Percentiles rank a stretch among this genome's conserved stretches.
Conservation (phyloP, 2,329 filamentous ascomycete species). For the Bipolaris gigantea region DNA sequence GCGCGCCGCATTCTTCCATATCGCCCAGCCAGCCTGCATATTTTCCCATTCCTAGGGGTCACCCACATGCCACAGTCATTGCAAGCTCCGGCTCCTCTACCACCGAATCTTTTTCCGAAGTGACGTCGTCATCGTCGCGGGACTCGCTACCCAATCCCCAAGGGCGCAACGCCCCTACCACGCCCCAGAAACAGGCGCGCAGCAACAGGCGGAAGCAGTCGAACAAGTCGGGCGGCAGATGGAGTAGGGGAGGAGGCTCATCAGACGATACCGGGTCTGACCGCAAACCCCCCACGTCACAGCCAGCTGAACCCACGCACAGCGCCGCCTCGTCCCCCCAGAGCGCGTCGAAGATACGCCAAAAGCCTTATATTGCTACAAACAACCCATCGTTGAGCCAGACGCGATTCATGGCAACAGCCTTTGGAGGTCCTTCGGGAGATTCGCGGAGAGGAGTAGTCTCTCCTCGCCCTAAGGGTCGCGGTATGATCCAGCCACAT, state of each 20-base stretch:
- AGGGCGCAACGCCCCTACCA: conserved; percentile 25
- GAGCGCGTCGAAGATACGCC: conserved; percentile 22
- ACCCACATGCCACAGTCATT: conserved; percentile 34
- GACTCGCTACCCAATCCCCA: conserved; percentile 32
- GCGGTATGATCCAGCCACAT: conserved; percentile 38
- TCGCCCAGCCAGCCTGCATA: conserved; percentile 17
- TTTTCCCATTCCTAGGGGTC: conserved; percentile 13
- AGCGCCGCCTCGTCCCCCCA: conserved; percentile 21
- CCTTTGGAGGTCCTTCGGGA: conserved; percentile 42
- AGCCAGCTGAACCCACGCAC: conserved; percentile 22
- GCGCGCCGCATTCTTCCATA: conserved; percentile 25
- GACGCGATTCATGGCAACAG: conserved; percentile 42
- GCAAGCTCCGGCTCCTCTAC: conserved; percentile 31
- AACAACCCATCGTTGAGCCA: conserved; percentile 21
- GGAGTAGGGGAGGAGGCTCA: conserved; percentile 34
- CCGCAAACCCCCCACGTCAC: conserved; percentile 26
- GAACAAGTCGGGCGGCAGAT: conserved; percentile 29
- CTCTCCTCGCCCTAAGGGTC: conserved; percentile 50
- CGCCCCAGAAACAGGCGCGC: conserved; percentile 34
- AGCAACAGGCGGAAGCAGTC: conserved; percentile 33
- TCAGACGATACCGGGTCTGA: conserved; percentile 35
- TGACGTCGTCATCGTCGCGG: conserved; percentile 38
- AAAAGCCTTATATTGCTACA: conserved; percentile 20
- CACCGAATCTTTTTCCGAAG: conserved; percentile 29
- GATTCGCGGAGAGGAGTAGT: conserved; percentile 47